Percentiles rank a stretch among this genome's conserved stretches.
Evolutionary conservation across 2,329 filamentous ascomycete genomes (phyloP).

Genomic region (Cytospora mali): DNA sequence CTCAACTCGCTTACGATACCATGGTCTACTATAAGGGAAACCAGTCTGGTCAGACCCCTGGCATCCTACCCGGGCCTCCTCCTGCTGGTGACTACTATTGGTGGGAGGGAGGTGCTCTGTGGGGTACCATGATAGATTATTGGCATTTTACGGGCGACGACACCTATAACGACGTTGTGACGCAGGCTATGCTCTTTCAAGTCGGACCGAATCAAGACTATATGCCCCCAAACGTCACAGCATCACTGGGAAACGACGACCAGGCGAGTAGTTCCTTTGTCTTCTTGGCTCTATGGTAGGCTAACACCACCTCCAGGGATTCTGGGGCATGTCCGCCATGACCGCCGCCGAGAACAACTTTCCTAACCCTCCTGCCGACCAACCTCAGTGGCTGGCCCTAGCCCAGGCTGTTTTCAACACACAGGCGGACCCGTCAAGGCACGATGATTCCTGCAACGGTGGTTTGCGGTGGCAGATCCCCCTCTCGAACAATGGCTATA

Average conservation of each 20-base stretch:
- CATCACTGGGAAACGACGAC: slow-evolving; percentile 73
- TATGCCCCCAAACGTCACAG: slow-evolving; percentile 74
- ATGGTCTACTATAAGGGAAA: slow-evolving; percentile 56
- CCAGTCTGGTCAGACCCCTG: slow-evolving; percentile 49
- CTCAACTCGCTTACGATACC: slow-evolving; percentile 52
- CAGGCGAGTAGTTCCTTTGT: slow-evolving; percentile 45
- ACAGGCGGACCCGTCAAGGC: slow-evolving; percentile 74
- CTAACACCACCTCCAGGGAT: slow-evolving; percentile 50
- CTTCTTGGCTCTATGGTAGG: not conserved
- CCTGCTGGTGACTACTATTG: slow-evolving; percentile 65
- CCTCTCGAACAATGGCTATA: slow-evolving; percentile 76
- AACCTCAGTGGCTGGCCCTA: slow-evolving; percentile 70
- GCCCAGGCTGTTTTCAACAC: slow-evolving; percentile 82
- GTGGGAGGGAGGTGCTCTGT: slow-evolving; percentile 73
- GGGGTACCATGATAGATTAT: slow-evolving; percentile 70
- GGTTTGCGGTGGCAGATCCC: slow-evolving; percentile 87
- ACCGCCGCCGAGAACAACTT: slow-evolving; percentile 71
- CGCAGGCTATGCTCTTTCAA: slow-evolving; percentile 64
- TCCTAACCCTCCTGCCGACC: slow-evolving; percentile 55
- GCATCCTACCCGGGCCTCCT: slow-evolving; percentile 60
- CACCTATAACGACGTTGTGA: slow-evolving; percentile 62
- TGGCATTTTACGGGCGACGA: slow-evolving; percentile 68
- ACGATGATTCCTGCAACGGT: slow-evolving; percentile 64
- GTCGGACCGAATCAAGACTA: slow-evolving; percentile 73
- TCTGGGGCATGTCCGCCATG: slow-evolving; percentile 74